phyloP scores from a whole-genome alignment of 257 asterid species.

The Linaria vulgaris region DNA sequence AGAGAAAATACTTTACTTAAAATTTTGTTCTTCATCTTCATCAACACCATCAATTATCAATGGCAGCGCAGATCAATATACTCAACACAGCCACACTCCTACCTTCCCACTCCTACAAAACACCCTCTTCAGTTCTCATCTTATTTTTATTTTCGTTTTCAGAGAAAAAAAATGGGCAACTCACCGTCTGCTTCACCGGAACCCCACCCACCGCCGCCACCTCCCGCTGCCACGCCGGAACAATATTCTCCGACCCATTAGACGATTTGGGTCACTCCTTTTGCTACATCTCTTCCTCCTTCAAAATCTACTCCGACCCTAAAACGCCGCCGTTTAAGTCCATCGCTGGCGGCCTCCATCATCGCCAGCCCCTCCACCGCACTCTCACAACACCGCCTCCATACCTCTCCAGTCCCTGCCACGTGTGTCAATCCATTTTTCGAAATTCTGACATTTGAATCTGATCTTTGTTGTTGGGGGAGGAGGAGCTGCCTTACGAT shows the following conservation, averaged over 20 bases:
- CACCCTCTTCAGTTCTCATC: background rate
- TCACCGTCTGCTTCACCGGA: slow-evolving; percentile 73
- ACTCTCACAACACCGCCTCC: slow-evolving; percentile 66
- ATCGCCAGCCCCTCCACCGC: slow-evolving; percentile 94
- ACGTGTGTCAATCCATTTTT: too few species aligned
- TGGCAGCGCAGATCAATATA: too few species aligned
- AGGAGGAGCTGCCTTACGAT: too few species aligned
- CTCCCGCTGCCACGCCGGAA: slow-evolving; percentile 48
- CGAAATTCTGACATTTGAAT: too few species aligned
- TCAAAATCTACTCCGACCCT: slow-evolving; percentile 59
- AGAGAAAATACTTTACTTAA: too few species aligned
- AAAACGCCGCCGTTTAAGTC: slow-evolving; percentile 63
- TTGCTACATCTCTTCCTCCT: slow-evolving; percentile 68
- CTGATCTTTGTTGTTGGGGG: too few species aligned
- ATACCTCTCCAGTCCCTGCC: slow-evolving; percentile 88
- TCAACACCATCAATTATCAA: too few species aligned
- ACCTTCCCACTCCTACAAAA: too few species aligned
- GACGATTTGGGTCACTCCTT: slow-evolving; percentile 95
- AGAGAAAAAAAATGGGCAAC: slow-evolving; percentile 64
- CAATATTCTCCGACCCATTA: slow-evolving; percentile 61
- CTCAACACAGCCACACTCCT: too few species aligned
- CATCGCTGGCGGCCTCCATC: slow-evolving; percentile 89
- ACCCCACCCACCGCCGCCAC: slow-evolving; percentile 41
- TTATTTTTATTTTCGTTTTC: background rate
- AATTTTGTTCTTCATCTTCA: too few species aligned